Evolutionary conservation across 2,329 filamentous ascomycete genomes (phyloP), one percentile per base, ranked within the genome.

Genomic region (Allantophomopsis cytisporea): DNA sequence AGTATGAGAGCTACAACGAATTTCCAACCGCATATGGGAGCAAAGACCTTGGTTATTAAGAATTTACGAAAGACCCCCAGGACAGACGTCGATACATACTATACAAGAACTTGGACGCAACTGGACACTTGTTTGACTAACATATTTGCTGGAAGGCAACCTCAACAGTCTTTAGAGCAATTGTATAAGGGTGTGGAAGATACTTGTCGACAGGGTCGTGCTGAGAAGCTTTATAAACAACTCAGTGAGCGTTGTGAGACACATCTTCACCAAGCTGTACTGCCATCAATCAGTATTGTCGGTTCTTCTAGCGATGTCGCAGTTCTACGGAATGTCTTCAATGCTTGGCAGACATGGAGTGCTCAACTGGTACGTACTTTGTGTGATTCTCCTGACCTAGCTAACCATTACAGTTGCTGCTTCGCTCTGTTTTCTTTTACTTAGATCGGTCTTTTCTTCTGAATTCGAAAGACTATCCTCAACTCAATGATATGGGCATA

Each of bases 121-220:
- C 66, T 96, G 5, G 76, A 84, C 41, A 66, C 68, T 30, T 85
- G 86, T 1, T 62, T 98, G 39, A 66, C 70, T 10, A 73, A 77
- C 34, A 76, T 96, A 17, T 89, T 96, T 54, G 64, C 65, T 6
- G 71, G 74, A 32, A 60, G 66, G 43, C 71, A 71, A 39, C 73
- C 83, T 1, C 61, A 63, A n/a, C 66, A 74, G 44, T 88, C 88
- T n/a, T 66, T 94, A 31, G 91, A 96, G 60, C 80, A 84, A 50
- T 66, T 98, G 12, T 96, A 95, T 57, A 76, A 85, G 37, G 85
- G 83, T 4, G 85, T 94, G 1, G 91, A 98, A 66, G 87, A 94
- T 55, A 69, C 94, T 10, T 98, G 91, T 57, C 73, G 86, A 39
- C 81, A 83, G 50, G 83, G 80, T 1, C 73, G 77, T 50, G 81